Percentiles rank a stretch among this genome's conserved stretches.
Evolutionary conservation across 352 stramenopile species (phyloP).

Genomic region (Phytophthora cryptogea): DNA sequence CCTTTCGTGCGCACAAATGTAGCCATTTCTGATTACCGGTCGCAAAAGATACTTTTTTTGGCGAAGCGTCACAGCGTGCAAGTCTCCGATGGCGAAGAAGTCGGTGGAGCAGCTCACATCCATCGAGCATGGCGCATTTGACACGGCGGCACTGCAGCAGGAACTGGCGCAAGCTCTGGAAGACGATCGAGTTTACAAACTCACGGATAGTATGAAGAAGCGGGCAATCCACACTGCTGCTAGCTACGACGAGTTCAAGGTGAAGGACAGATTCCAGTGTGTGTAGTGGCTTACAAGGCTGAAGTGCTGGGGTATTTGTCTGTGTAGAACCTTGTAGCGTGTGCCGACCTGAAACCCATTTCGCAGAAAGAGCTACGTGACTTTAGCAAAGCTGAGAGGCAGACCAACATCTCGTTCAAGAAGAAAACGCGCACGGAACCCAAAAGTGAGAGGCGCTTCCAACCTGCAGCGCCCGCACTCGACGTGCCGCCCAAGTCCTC

Average conservation of each 20-base stretch:
- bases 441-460: conserved; percentile 31
- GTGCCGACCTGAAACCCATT: conserved; percentile 83
- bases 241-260: conserved; percentile 89
- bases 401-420: conserved; percentile 75
- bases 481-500: conserved; percentile 43
- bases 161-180: conserved; percentile 76
- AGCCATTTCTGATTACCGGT: conserved; percentile 24
- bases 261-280: conserved; percentile 9
- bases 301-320: neutral
- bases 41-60: conserved; percentile 36
- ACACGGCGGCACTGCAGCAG: conserved; percentile 73
- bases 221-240: conserved; percentile 82
- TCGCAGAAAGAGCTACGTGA: conserved; percentile 70
- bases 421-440: conserved; percentile 39
- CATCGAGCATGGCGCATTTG: conserved; percentile 77
- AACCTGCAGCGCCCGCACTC: conserved; percentile 24
- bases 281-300: neutral
- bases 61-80: conserved; percentile 13
- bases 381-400: conserved; percentile 51
- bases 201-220: conserved; percentile 89
- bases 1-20: conserved; percentile 26
- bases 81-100: conserved; percentile 30
- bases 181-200: conserved; percentile 83
- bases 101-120: conserved; percentile 51
- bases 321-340: conserved; percentile 80